Evolutionary conservation across 1,284 basidiomycete species (phyloP).

Genomic region (Athelia sp.): DNA sequence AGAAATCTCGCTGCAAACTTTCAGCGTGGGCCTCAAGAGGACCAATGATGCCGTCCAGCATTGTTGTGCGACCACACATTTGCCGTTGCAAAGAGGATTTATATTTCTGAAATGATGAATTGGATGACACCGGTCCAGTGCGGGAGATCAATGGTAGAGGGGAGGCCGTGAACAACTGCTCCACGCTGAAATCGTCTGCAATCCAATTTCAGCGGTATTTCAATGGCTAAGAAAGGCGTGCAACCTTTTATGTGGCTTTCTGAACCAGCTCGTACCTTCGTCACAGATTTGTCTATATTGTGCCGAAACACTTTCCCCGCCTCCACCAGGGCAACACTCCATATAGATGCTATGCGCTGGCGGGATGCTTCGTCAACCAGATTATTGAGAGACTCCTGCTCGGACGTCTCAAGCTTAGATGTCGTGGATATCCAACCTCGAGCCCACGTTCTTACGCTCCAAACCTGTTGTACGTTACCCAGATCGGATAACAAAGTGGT

Average conservation of each 20-base stretch:
- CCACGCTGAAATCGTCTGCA: constrained; percentile 44
- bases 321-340: constrained; percentile 41
- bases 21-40: constrained; percentile 52
- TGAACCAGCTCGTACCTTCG: constrained; percentile 22
- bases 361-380: constrained; percentile 48
- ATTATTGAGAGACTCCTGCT: constrained; percentile 34
- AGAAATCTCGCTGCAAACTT: constrained; percentile 53
- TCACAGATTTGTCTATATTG: constrained; percentile 29
- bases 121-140: constrained; percentile 30
- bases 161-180: constrained; percentile 51
- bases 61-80: constrained; percentile 52
- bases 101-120: constrained; percentile 53
- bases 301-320: constrained; percentile 42
- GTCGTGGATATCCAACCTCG: constrained; percentile 38
- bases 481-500: constrained; percentile 55
- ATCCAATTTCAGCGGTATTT: constrained; percentile 6
- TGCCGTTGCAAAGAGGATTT: constrained; percentile 50
- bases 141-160: constrained; percentile 41
- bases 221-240: neutral
- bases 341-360: constrained; percentile 49
- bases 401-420: constrained; percentile 36
- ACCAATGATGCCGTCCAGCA: constrained; percentile 51
- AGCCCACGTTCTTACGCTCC: constrained; percentile 53
- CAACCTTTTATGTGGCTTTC: constrained; percentile 25
- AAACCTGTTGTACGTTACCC: constrained; percentile 54